Base-by-base conservation (phyloP, 257 asterid genomes). In the Lycium barbarum region DNA sequence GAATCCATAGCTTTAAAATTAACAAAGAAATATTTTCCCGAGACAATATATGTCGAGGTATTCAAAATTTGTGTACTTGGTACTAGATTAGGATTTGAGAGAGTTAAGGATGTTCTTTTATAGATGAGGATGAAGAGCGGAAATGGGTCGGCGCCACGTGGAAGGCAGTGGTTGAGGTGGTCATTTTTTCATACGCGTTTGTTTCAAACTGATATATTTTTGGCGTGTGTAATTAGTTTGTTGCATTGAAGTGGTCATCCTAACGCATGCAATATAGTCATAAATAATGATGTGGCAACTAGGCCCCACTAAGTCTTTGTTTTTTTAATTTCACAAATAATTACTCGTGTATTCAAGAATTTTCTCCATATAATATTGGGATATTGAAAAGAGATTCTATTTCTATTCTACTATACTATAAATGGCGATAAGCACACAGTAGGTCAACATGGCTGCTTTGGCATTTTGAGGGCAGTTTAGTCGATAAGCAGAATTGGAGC, bases 1-100 rank as follows among this genome's bases (percentile, higher is more conserved):
- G 90, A 36, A 20, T 82, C 90, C 94, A 86, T 87, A 5, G 63
- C 33, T 82, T 1, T 20, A 7, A 57, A 57, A 57, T 57, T 17
- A 57, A 15, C 20, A 15, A 57, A 57, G 18, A 54, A 54, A 54
- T 54, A 40, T 26, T 26, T 26, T 26, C 1, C 1, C 1, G 33
- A 26, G 33, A 26, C 33, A 26, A 26, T 26, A 26, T 26, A 26
- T 0, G 1, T 15, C 3, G 63, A 17, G 20, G 63, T 57, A 57
- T 57, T 17, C 20, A 57, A 57, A 57, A 17, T n/a, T 4, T 57
- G 62, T 57, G 62, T 15, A 57, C 62, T 15, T 14, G 62, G 4
- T 26, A 26, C 33, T 26, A 8, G 45, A 2, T 40, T 40, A 2
- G 45, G 6, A 15, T 55, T 13, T 55, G n/a, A 13, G 14, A 14